phyloP scores from a whole-genome alignment of 345 rosid genomes.

The Dipteronia sinensis region DNA sequence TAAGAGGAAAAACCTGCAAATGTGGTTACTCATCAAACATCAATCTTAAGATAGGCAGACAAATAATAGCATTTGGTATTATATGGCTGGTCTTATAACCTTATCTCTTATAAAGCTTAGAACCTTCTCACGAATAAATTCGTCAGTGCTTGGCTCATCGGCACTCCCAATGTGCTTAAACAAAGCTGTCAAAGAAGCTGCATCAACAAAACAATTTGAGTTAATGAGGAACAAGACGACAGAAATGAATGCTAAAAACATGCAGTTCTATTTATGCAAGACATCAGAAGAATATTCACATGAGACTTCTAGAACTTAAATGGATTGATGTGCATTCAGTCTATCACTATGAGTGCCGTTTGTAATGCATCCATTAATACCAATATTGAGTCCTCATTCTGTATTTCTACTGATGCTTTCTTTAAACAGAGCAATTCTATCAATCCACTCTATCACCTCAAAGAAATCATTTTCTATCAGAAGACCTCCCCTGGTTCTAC shows the following conservation, averaged over 20 bases:
- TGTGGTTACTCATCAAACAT: slow-evolving; percentile 14
- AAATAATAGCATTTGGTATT: not conserved
- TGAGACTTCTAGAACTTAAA: not conserved
- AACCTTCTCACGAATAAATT: slow-evolving; percentile 80
- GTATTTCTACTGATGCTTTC: not conserved
- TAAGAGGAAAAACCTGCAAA: slow-evolving; percentile 83
- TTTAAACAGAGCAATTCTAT: not conserved
- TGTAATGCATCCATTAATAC: not conserved
- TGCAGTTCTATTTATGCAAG: not conserved
- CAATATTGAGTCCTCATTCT: not conserved
- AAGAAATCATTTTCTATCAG: not conserved
- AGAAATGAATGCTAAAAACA: not conserved
- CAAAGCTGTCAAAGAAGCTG: slow-evolving; percentile 85
- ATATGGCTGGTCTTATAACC: slow-evolving; percentile 42
- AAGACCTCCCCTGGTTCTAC: not conserved
- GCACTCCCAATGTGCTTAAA: slow-evolving; percentile 77
- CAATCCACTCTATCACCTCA: not conserved
- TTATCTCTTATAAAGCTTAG: slow-evolving; percentile 84
- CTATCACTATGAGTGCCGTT: not conserved
- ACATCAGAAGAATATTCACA: not conserved
- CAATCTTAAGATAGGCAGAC: slow-evolving; percentile 7
- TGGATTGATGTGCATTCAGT: not conserved
- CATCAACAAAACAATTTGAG: slow-evolving; percentile 27
- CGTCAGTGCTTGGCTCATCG: slow-evolving; percentile 76
- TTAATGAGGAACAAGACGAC: not conserved